A percentile compares a stretch with the other conserved stretches of the same genome.
These are phyloP conservation scores for Acorus calamus DNA, from an alignment of 106 monocot genomes.

Conservation along the genomic window DNA sequence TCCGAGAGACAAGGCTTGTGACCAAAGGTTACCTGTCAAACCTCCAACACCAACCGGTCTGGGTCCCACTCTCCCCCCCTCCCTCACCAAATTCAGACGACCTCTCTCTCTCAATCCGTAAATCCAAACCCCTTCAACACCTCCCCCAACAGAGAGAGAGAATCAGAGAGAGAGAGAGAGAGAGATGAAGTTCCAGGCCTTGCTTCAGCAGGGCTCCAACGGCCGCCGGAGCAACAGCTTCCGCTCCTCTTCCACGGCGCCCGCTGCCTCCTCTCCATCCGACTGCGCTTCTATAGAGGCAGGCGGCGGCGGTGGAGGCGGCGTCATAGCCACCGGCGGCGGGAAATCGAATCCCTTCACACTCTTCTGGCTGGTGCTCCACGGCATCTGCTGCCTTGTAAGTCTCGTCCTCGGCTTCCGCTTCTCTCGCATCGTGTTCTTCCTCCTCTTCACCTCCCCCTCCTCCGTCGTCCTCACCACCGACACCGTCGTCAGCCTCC, in stretches of 20 bases:
- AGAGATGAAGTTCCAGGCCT: not conserved
- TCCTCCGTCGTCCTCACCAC: slow-evolving; percentile 13
- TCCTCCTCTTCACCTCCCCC: slow-evolving; percentile 54
- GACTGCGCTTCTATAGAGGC: no score
- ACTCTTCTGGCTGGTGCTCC: slow-evolving; percentile 51
- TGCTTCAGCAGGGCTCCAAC: not conserved
- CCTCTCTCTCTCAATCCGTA: slow-evolving; percentile 3
- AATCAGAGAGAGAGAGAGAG: not conserved
- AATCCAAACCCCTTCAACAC: slow-evolving; percentile 16
- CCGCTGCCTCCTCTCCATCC: no score
- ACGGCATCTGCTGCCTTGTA: slow-evolving; percentile 56
- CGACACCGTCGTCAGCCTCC: slow-evolving; percentile 2
- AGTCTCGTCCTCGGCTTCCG: slow-evolving; percentile 80
- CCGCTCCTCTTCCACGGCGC: not conserved
- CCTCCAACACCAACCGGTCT: no score
- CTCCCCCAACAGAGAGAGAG: slow-evolving; percentile 2
- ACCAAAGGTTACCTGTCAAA: no score
- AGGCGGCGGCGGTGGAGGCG: slow-evolving; percentile 8
- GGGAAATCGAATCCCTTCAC: slow-evolving; percentile 9
- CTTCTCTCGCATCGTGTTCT: slow-evolving; percentile 77
- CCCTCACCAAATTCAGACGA: not conserved
- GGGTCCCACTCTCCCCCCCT: no score
- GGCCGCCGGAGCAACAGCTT: slow-evolving; percentile 20
- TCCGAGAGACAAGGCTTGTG: no score
- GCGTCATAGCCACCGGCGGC: not conserved